A percentile compares a stretch with the other conserved stretches of the same genome.
phyloP scores from a whole-genome alignment of 192 early-diverging fungal genomes.

The Dissophora globulifera region DNA sequence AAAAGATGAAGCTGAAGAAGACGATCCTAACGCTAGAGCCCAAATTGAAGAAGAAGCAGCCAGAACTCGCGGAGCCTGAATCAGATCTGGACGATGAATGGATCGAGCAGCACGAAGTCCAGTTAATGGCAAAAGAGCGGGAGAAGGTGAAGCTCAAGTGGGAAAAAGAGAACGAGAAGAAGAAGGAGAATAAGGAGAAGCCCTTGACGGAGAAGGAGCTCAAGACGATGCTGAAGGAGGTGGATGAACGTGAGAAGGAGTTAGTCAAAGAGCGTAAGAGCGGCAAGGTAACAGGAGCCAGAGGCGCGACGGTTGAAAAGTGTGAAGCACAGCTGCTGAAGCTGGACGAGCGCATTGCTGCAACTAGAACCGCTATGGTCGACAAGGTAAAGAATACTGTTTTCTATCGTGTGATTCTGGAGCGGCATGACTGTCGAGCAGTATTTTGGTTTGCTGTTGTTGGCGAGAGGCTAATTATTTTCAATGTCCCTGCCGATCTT shows the following conservation, averaged over 20 bases:
- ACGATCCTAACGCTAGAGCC: conserved; percentile 80
- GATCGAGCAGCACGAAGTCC: conserved; percentile 71
- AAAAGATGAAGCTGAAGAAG: conserved; percentile 76
- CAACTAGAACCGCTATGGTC: conserved; percentile 76
- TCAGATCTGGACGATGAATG: conserved; percentile 82
- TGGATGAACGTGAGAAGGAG: conserved; percentile 60
- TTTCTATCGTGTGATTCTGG: neutral
- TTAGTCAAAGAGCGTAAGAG: conserved; percentile 60
- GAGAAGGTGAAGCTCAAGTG: conserved; percentile 68
- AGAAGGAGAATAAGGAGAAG: conserved; percentile 70
- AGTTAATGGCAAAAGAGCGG: conserved; percentile 75
- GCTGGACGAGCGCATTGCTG: conserved; percentile 76
- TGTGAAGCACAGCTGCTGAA: conserved; percentile 77
- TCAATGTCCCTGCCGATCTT: neutral
- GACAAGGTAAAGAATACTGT: conserved; percentile 75
- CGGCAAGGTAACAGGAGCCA: conserved; percentile 57
- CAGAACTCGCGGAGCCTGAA: conserved; percentile 74
- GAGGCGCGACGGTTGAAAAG: conserved; percentile 72
- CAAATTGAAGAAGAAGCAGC: conserved; percentile 78
- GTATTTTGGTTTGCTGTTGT: too few relatives aligned
- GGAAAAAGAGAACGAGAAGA: conserved; percentile 89
- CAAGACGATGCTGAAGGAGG: conserved; percentile 60
- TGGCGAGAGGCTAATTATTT: too few relatives aligned
- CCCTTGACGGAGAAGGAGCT: conserved; percentile 61
- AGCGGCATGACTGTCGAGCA: too few relatives aligned